Conservation (phyloP, 176 grass and related monocot genomes). For the Eragrostis curvula region DNA sequence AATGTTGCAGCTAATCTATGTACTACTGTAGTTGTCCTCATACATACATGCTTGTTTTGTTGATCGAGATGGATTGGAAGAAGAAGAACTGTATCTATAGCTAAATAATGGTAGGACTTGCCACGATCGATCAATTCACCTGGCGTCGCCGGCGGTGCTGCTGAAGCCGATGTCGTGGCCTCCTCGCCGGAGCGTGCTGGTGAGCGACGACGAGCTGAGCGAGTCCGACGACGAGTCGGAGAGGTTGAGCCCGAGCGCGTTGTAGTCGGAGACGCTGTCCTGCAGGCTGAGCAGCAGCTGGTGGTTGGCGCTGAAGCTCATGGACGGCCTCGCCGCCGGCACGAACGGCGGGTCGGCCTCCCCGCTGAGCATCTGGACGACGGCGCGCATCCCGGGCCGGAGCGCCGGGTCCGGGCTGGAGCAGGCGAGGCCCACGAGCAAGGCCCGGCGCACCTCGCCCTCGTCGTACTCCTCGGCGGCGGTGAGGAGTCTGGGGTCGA, state of each 20-base stretch:
- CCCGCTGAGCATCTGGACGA: slow-evolving; percentile 86
- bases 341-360: slow-evolving; percentile 92
- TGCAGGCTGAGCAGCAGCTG: slow-evolving; percentile 84
- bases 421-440: slow-evolving; percentile 84
- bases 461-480: slow-evolving; percentile 71
- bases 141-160: slow-evolving; percentile 32
- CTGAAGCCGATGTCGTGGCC: slow-evolving; percentile 57
- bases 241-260: slow-evolving; percentile 70
- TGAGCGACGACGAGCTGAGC: slow-evolving; percentile 63
- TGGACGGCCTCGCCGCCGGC: slow-evolving; percentile 66
- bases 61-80: neutral
- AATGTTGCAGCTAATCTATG: slow-evolving; percentile 60
- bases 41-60: slow-evolving; percentile 40
- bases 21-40: slow-evolving; percentile 26
- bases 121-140: slow-evolving; percentile 38
- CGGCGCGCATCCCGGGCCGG: slow-evolving; percentile 74
- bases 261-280: slow-evolving; percentile 96
- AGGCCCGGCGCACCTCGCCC: slow-evolving; percentile 54
- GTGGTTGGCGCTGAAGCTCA: slow-evolving; percentile 87
- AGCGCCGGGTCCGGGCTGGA: slow-evolving; percentile 68
- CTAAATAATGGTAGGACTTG: too few species aligned
- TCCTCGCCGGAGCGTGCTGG: slow-evolving; percentile 62
- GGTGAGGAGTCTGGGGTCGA: slow-evolving; percentile 58
- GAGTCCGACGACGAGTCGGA: slow-evolving; percentile 58
- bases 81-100: neutral